Evolutionary conservation across 371 early-diverging fungal genomes (phyloP).

Genomic region (Mucor lusitanicus): DNA sequence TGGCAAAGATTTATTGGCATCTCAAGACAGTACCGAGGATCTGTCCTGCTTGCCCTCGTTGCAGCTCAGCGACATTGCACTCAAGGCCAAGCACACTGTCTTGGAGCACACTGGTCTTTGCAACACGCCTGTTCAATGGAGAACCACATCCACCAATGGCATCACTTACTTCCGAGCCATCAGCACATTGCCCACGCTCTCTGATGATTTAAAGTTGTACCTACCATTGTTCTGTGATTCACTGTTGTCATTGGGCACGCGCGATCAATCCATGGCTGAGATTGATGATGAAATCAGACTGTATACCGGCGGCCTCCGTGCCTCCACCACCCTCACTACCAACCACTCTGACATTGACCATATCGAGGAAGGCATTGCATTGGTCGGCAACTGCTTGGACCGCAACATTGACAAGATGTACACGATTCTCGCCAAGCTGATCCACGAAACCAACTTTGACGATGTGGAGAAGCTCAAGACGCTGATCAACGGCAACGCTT

Average conservation of each 20-base stretch:
- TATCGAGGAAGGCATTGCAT: constrained; percentile 59
- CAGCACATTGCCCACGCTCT: constrained; percentile 63
- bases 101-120: constrained; percentile 67
- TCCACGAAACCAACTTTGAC: constrained; percentile 77
- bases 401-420: constrained; percentile 79
- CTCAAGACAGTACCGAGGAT: constrained; percentile 80
- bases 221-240: constrained; percentile 82
- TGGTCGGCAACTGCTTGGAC: constrained; percentile 73
- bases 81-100: constrained; percentile 61
- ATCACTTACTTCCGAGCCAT: constrained; percentile 85
- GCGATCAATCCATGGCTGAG: constrained; percentile 71
- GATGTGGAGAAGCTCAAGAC: constrained; percentile 74
- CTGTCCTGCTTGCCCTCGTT: constrained; percentile 84
- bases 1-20: constrained; percentile 63
- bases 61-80: constrained; percentile 71
- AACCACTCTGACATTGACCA: constrained; percentile 64
- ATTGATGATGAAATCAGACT: constrained; percentile 88
- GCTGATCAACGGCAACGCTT: constrained; percentile 71
- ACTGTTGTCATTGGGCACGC: constrained; percentile 86
- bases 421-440: constrained; percentile 65
- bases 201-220: constrained; percentile 70
- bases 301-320: constrained; percentile 84
- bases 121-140: constrained; percentile 72
- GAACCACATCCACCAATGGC: constrained; percentile 87
- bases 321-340: constrained; percentile 67